Base-by-base conservation (phyloP, 805 yeast genomes). In the Candida chilensis region DNA sequence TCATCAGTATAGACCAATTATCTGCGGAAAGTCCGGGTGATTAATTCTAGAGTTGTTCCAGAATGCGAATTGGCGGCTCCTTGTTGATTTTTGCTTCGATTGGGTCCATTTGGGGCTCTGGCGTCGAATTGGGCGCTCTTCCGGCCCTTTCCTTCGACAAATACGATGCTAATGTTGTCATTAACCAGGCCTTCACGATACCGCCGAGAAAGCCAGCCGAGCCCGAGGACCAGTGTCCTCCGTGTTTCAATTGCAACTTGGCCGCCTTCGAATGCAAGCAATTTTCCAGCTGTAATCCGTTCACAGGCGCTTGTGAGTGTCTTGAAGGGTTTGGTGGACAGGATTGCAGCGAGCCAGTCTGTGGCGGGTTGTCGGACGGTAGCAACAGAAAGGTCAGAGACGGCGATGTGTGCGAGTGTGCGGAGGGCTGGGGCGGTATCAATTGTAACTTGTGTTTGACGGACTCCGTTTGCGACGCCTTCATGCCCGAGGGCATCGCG, bases 171-270 rank as follows among this genome's bases (percentile, higher is more conserved):
- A n/a, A n/a, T n/a, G n/a, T n/a, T n/a, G n/a, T n/a, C n/a, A n/a
- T n/a, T n/a, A n/a, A n/a, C n/a, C n/a, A n/a, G n/a, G n/a, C n/a
- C n/a, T n/a, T n/a, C n/a, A n/a, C n/a, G 8, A 21, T n/a, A 21
- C 12, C 7, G 6, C 27, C n/a, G n/a, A n/a, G n/a, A n/a, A n/a
- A n/a, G n/a, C n/a, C n/a, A 12, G 24, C 9, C 20, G 41, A 39
- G 16, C 41, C 30, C 9, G 33, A 39, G 3, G 74, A 63, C 8
- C 62, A 69, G 29, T 84, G 94, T 45, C 94, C 94, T 0, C 94
- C 94, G 0, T 84, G 96, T 47, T 92, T 92, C 71, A 90, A 92
- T 54, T 92, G 98, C 61, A 82, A 86, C 66, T 65, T 87, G 9
- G 94, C 96, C 2, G 80, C 87, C 38, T 87, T 83, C 45, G 79